Conservation (phyloP, 2,329 filamentous ascomycete species). For the Xylariaceae sp. region DNA sequence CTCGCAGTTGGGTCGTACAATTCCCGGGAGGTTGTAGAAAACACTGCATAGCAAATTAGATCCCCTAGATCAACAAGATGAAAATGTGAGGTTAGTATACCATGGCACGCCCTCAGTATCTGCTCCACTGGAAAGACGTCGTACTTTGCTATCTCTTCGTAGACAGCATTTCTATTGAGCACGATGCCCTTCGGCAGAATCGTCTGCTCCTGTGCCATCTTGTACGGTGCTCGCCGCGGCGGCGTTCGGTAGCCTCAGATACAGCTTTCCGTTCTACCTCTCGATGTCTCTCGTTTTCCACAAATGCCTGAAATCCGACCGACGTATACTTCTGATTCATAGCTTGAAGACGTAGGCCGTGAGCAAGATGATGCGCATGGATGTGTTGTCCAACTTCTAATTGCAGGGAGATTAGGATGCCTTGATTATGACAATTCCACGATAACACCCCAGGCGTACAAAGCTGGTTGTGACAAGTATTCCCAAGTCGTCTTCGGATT, state of each 20-base stretch:
- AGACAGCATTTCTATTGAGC: conserved; percentile 57
- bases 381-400: background rate
- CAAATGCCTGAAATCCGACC: conserved; percentile 20
- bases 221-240: conserved; percentile 33
- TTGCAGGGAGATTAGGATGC: conserved; percentile 3
- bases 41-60: conserved; percentile 51
- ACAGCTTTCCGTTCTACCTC: conserved; percentile 16
- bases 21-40: conserved; percentile 64
- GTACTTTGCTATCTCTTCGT: conserved; percentile 60
- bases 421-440: too few relatives aligned
- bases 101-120: conserved; percentile 63
- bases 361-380: conserved; percentile 8
- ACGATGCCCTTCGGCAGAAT: conserved; percentile 64
- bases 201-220: conserved; percentile 41
- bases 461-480: conserved; percentile 3
- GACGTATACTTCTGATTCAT: conserved; percentile 26
- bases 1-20: conserved; percentile 67
- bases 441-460: conserved; percentile 1
- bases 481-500: background rate
- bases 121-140: conserved; percentile 57
- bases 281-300: conserved; percentile 25
- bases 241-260: conserved; percentile 17
- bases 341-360: conserved; percentile 18
- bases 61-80: background rate
- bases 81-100: conserved; percentile 45